Evolutionary conservation across 345 rosid species (phyloP).

Genomic region (Nephelium lappaceum): DNA sequence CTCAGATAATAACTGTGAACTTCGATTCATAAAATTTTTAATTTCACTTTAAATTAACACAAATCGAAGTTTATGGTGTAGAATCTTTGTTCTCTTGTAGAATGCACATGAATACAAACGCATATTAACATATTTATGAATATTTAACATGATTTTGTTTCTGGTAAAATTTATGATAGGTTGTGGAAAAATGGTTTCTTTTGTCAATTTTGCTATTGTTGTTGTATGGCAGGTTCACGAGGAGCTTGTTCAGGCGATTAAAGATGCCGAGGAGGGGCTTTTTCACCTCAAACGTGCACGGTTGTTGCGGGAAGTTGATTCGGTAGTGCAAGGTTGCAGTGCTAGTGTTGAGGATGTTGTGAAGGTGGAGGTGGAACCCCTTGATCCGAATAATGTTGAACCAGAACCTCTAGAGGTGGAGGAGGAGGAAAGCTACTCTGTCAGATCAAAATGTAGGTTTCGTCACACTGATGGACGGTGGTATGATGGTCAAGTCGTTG

Average conservation of each 20-base stretch:
- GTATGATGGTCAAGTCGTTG: constrained; percentile 83
- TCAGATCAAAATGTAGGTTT: constrained; percentile 82
- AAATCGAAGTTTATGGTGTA: neutral
- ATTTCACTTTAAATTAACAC: neutral
- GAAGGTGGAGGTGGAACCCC: constrained; percentile 55
- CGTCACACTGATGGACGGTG: constrained; percentile 78
- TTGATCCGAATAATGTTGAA: constrained; percentile 47
- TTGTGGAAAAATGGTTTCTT: neutral
- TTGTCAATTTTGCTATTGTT: constrained; percentile 11
- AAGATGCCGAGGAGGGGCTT: constrained; percentile 83
- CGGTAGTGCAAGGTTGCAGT: constrained; percentile 32
- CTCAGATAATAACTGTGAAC: neutral
- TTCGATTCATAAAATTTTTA: neutral
- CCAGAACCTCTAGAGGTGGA: constrained; percentile 36
- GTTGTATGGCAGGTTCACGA: constrained; percentile 57
- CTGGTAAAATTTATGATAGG: neutral
- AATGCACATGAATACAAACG: no score
- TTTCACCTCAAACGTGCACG: constrained; percentile 73
- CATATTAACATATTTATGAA: no score
- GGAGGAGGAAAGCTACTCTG: constrained; percentile 47
- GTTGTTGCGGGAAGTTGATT: constrained; percentile 69
- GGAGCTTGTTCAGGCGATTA: constrained; percentile 69
- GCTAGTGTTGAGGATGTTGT: constrained; percentile 35
- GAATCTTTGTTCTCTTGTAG: neutral
- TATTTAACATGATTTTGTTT: neutral